Evolutionary conservation across 495 filamentous ascomycete species (phyloP).

Genomic region (Penicillium herquei): DNA sequence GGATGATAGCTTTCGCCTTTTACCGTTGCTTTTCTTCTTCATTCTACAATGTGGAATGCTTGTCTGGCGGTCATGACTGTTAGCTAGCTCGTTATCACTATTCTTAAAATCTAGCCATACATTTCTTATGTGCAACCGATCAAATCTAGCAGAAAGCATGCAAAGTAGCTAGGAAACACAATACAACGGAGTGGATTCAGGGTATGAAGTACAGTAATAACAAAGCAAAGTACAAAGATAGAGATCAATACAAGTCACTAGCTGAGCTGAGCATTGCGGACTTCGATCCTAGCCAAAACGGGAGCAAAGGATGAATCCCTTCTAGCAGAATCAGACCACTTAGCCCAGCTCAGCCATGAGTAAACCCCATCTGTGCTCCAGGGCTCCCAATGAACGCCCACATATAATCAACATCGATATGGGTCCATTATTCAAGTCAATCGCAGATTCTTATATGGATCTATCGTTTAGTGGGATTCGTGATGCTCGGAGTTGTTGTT

Average conservation of each 20-base stretch:
- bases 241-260: background rate
- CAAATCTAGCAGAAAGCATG: background rate
- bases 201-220: slow-evolving; percentile 31
- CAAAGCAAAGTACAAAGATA: slow-evolving; percentile 6
- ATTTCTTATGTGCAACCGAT: too few relatives aligned
- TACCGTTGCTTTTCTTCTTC: too few relatives aligned
- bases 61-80: too few relatives aligned
- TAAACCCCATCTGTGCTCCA: background rate
- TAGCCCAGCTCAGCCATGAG: background rate
- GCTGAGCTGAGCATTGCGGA: background rate
- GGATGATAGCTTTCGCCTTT: too few relatives aligned
- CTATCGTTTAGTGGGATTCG: slow-evolving; percentile 17
- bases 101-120: too few relatives aligned
- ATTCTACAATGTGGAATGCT: too few relatives aligned
- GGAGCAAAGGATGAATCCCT: background rate
- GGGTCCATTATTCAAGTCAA: slow-evolving; percentile 2
- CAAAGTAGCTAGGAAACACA: background rate
- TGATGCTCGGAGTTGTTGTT: slow-evolving; percentile 1
- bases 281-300: background rate
- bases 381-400: slow-evolving; percentile 4
- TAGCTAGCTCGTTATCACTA: too few relatives aligned
- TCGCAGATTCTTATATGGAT: background rate
- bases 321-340: background rate
- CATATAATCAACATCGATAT: background rate
- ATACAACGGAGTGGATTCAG: slow-evolving; percentile 24